These are phyloP conservation scores for Phytophthora brassicae DNA, from an alignment of 352 stramenopile species.

Conservation along the genomic window DNA sequence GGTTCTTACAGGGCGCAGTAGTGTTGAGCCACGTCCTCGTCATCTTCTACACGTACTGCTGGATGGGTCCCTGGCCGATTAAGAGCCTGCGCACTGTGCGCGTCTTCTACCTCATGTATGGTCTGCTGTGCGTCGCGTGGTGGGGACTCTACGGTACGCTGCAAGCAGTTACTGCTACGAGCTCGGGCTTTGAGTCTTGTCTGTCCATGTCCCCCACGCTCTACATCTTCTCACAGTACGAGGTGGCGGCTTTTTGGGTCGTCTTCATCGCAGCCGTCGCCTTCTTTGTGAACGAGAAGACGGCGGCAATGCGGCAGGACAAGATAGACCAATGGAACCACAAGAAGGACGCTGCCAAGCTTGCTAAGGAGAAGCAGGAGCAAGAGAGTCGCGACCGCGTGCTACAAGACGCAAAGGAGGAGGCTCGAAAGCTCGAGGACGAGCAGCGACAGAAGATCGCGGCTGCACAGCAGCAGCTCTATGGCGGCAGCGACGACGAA, in stretches of 20 bases:
- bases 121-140: constrained; percentile 58
- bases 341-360: constrained; percentile 35
- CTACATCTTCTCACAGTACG: constrained; percentile 72
- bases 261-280: constrained; percentile 44
- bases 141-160: constrained; percentile 70
- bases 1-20: constrained; percentile 66
- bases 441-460: constrained; percentile 41
- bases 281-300: constrained; percentile 62
- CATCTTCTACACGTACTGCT: constrained; percentile 73
- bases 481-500: constrained; percentile 38
- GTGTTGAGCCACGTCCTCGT: constrained; percentile 66
- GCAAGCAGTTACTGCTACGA: constrained; percentile 56
- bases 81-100: constrained; percentile 55
- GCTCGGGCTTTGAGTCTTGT: constrained; percentile 66
- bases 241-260: constrained; percentile 70
- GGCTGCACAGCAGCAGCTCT: constrained; percentile 47
- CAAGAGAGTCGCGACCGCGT: constrained; percentile 35
- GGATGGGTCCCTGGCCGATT: constrained; percentile 64
- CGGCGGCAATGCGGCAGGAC: constrained; percentile 34
- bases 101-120: constrained; percentile 67
- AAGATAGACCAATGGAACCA: constrained; percentile 36
- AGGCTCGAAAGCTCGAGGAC: constrained; percentile 43
- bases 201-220: constrained; percentile 65
- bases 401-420: constrained; percentile 36
- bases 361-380: constrained; percentile 34